Evolutionary conservation across 495 filamentous ascomycete genomes (phyloP).

Genomic region (Penicillium salamii): DNA sequence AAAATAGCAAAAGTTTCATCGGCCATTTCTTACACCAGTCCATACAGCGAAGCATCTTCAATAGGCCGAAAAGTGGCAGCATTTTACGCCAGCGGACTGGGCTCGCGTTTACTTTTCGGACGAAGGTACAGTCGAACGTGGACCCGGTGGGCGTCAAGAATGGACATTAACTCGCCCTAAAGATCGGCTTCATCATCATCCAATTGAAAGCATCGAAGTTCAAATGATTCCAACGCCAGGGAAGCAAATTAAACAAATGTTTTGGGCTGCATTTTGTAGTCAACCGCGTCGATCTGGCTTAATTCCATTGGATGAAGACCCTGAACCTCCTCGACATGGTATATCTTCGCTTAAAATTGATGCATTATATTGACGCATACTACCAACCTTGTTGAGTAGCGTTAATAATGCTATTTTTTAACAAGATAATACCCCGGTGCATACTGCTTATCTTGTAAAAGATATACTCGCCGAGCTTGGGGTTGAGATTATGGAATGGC

Average conservation of each 20-base stretch:
- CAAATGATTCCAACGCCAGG: background rate
- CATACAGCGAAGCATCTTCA: no score
- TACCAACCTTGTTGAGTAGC: slow-evolving; percentile 5
- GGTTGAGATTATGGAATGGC: slow-evolving; percentile 6
- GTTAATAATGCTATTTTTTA: slow-evolving; percentile 4
- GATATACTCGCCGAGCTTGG: slow-evolving; percentile 3
- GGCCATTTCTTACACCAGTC: no score
- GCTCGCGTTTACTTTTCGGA: no score
- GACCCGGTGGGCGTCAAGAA: background rate
- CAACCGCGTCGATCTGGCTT: background rate
- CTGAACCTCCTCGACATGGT: background rate
- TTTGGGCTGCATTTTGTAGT: slow-evolving; percentile 7
- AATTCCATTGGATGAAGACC: slow-evolving; percentile 7
- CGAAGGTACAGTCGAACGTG: no score
- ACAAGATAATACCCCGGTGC: slow-evolving; percentile 7
- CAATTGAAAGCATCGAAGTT: background rate
- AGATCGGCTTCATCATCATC: background rate
- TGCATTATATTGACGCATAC: slow-evolving; percentile 7
- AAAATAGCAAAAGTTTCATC: no score
- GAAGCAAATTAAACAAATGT: slow-evolving; percentile 11
- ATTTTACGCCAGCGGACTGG: no score
- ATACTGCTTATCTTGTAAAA: background rate
- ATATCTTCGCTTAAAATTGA: slow-evolving; percentile 1
- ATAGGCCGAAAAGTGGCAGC: no score
- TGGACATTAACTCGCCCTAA: slow-evolving; percentile 4